Percentiles rank a stretch among this genome's conserved stretches.
phyloP scores from a whole-genome alignment of 352 stramenopile species.

The Phytophthora podocarpi region DNA sequence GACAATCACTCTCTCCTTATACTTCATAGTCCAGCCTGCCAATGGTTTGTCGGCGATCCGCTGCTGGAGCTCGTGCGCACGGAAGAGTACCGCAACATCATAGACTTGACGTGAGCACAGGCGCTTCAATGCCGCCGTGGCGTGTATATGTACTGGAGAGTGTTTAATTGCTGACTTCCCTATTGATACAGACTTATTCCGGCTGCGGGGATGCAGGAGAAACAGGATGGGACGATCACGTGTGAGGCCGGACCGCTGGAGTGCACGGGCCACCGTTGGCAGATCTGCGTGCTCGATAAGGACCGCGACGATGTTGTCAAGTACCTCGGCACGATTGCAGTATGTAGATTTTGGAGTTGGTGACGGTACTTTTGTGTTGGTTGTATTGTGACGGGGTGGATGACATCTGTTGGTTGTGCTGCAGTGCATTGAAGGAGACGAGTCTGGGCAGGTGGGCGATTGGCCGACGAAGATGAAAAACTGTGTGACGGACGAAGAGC shows the following conservation, averaged over 20 bases:
- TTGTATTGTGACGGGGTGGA: background rate
- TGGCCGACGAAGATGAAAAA: slow-evolving; percentile 76
- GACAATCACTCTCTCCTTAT: slow-evolving; percentile 4
- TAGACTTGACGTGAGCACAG: slow-evolving; percentile 59
- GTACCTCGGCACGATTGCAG: slow-evolving; percentile 75
- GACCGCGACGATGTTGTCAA: slow-evolving; percentile 76
- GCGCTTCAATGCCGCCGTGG: background rate
- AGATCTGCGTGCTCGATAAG: slow-evolving; percentile 77
- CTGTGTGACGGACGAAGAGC: slow-evolving; percentile 71
- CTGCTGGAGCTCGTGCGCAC: slow-evolving; percentile 72
- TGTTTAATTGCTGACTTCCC: slow-evolving; percentile 5
- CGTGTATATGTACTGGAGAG: no score
- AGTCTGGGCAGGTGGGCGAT: slow-evolving; percentile 69
- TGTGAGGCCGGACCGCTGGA: slow-evolving; percentile 72
- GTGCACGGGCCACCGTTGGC: slow-evolving; percentile 76
- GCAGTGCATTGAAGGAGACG: slow-evolving; percentile 79
- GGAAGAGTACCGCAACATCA: slow-evolving; percentile 73
- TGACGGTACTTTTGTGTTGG: background rate
- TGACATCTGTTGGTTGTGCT: background rate
- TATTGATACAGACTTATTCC: slow-evolving; percentile 58
- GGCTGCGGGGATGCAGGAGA: slow-evolving; percentile 71
- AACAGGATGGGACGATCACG: slow-evolving; percentile 51
- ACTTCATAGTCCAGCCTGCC: slow-evolving; percentile 65
- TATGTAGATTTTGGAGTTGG: slow-evolving; percentile 24
- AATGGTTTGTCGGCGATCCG: slow-evolving; percentile 81